Percentiles rank a stretch among this genome's conserved stretches.
These are phyloP conservation scores for Moesziomyces aphidis DNA, from an alignment of 1,284 basidiomycete species.

Conservation along the genomic window DNA sequence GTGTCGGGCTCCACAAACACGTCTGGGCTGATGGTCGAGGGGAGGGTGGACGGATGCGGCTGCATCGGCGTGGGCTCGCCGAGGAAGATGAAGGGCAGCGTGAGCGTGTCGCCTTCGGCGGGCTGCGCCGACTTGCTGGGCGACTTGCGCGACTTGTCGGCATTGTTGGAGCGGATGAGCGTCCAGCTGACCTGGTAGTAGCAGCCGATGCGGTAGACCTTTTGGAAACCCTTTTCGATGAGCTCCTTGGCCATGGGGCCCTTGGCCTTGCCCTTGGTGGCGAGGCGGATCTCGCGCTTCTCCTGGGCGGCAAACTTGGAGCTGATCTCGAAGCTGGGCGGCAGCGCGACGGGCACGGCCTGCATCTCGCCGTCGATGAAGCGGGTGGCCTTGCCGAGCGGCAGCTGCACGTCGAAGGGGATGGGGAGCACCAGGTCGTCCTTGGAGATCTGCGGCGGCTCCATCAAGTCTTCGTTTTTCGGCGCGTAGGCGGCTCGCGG, in stretches of 20 bases:
- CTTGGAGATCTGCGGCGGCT: slow-evolving; percentile 36
- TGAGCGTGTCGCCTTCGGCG: slow-evolving; percentile 46
- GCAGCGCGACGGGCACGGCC: slow-evolving; percentile 54
- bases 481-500: slow-evolving; percentile 40
- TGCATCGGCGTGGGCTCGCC: slow-evolving; percentile 54
- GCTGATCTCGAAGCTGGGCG: slow-evolving; percentile 62
- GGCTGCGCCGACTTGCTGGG: slow-evolving; percentile 35
- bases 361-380: slow-evolving; percentile 59
- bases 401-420: slow-evolving; percentile 57
- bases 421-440: slow-evolving; percentile 52
- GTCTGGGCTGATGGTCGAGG: slow-evolving; percentile 46
- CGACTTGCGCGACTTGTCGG: slow-evolving; percentile 26
- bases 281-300: slow-evolving; percentile 45
- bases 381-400: slow-evolving; percentile 54
- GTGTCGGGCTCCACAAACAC: slow-evolving; percentile 36
- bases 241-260: slow-evolving; percentile 46
- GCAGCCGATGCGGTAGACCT: slow-evolving; percentile 61
- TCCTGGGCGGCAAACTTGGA: slow-evolving; percentile 51
- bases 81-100: slow-evolving; percentile 61
- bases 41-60: slow-evolving; percentile 48
- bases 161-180: slow-evolving; percentile 27
- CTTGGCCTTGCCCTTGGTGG: slow-evolving; percentile 45
- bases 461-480: slow-evolving; percentile 45
- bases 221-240: slow-evolving; percentile 54
- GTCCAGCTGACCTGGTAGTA: slow-evolving; percentile 60